Evolutionary conservation across 768 basidiomycete species (phyloP).

Genomic region (Daedaleopsis sinensis): DNA sequence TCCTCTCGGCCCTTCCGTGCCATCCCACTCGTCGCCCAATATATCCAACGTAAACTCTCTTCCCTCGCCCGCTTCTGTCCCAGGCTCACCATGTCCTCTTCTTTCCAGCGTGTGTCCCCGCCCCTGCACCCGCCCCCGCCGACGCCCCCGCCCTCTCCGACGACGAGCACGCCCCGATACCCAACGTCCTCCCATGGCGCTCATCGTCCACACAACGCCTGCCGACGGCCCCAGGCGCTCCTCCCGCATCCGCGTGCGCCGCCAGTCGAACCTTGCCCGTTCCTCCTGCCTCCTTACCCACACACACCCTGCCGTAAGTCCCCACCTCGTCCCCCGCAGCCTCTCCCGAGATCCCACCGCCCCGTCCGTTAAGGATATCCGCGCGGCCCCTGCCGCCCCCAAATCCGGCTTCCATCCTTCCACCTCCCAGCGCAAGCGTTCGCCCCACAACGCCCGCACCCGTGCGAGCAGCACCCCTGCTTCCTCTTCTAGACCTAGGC

Average conservation of each 20-base stretch:
- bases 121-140: background rate
- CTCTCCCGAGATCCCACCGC: background rate
- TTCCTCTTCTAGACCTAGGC: background rate
- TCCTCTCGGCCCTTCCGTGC: conserved; percentile 1
- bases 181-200: background rate
- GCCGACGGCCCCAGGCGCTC: conserved; percentile 6
- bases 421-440: background rate
- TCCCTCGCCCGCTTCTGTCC: background rate
- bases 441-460: background rate
- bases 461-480: background rate
- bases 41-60: background rate
- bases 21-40: background rate
- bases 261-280: conserved; percentile 1
- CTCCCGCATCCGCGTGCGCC: conserved; percentile 2
- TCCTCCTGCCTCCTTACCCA: background rate
- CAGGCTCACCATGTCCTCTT: background rate
- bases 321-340: background rate
- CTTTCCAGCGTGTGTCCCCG: background rate
- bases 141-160: background rate
- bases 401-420: background rate
- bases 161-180: background rate
- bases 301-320: conserved; percentile 1
- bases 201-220: background rate
- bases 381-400: background rate
- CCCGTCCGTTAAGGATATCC: too few relatives aligned